A percentile compares a stretch with the other conserved stretches of the same genome.
These are phyloP conservation scores for Boletus sp. DNA, from an alignment of 768 basidiomycete genomes.

Conservation along the genomic window DNA sequence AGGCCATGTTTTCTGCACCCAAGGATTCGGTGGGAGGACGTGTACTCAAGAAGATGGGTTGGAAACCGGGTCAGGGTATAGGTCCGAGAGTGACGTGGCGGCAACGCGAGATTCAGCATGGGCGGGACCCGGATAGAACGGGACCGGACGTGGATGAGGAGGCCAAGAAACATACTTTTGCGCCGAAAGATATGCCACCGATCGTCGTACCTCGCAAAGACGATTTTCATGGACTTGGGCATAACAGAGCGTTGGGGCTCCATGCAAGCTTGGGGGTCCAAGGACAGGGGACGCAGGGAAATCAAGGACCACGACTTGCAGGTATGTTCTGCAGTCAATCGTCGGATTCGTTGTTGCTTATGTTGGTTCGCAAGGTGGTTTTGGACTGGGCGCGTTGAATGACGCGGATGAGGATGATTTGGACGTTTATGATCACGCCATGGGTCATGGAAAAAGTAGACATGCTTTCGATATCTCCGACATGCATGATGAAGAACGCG, in stretches of 20 bases:
- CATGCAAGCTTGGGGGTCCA: slow-evolving; percentile 53
- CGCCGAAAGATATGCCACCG: slow-evolving; percentile 75
- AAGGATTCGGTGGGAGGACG: slow-evolving; percentile 81
- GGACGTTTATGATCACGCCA: slow-evolving; percentile 69
- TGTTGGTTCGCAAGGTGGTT: slow-evolving; percentile 58
- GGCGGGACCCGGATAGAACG: slow-evolving; percentile 39
- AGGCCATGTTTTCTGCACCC: slow-evolving; percentile 68
- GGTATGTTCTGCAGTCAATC: slow-evolving; percentile 37
- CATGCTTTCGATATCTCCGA: slow-evolving; percentile 67
- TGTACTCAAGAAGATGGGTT: slow-evolving; percentile 93
- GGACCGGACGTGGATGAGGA: slow-evolving; percentile 68
- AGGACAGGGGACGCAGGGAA: slow-evolving; percentile 17
- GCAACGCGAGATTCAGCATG: slow-evolving; percentile 71
- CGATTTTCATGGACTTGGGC: slow-evolving; percentile 80
- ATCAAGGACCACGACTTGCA: slow-evolving; percentile 53
- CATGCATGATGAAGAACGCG: slow-evolving; percentile 60
- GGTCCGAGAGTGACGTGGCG: slow-evolving; percentile 83
- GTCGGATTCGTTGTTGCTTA: neutral
- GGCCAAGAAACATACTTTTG: slow-evolving; percentile 82
- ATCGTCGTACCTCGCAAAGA: slow-evolving; percentile 66
- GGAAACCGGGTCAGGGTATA: slow-evolving; percentile 90
- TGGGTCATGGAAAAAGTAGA: slow-evolving; percentile 39
- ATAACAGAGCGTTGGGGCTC: slow-evolving; percentile 61
- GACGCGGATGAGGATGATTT: slow-evolving; percentile 94
- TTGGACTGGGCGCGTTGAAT: slow-evolving; percentile 86